These are phyloP conservation scores for Cicer yamashitae DNA, from an alignment of 306 rosid genomes.

Conservation along the genomic window DNA sequence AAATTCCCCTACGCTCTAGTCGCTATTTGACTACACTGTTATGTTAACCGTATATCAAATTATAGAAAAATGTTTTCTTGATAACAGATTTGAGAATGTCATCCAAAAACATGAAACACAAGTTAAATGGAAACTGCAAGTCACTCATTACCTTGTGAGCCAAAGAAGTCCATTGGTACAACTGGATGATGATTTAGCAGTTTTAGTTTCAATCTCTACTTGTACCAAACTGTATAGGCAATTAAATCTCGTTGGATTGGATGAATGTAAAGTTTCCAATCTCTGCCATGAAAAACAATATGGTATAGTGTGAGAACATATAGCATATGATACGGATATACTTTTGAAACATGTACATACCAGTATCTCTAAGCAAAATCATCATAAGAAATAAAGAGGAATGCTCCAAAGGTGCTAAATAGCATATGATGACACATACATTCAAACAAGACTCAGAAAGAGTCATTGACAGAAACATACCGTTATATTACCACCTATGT, in stretches of 20 bases:
- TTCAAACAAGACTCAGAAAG: background rate
- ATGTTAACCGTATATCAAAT: background rate
- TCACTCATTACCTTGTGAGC: conserved; percentile 79
- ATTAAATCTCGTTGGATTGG: conserved; percentile 68
- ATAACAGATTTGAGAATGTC: conserved; percentile 31
- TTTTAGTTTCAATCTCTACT: conserved; percentile 75
- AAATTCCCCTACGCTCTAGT: too few relatives aligned
- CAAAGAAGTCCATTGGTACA: conserved; percentile 99
- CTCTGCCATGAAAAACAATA: conserved; percentile 64
- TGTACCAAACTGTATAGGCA: conserved; percentile 78
- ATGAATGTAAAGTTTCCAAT: conserved; percentile 72
- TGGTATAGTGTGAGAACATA: conserved; percentile 35
- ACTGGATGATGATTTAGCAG: conserved; percentile 88
- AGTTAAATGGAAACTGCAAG: conserved; percentile 22
- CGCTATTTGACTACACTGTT: too few relatives aligned
- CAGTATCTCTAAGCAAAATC: background rate
- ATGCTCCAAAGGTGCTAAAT: conserved; percentile 21
- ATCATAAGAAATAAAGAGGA: background rate
- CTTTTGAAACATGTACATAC: background rate
- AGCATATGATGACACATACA: conserved; percentile 33
- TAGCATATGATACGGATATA: conserved; percentile 26
- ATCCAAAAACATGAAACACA: conserved; percentile 32
- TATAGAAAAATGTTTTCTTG: background rate
- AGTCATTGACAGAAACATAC: conserved; percentile 48
- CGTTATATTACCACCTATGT: conserved; percentile 85